These are phyloP conservation scores for Claviceps humidiphila DNA, from an alignment of 2,329 filamentous ascomycete genomes.

Conservation along the genomic window DNA sequence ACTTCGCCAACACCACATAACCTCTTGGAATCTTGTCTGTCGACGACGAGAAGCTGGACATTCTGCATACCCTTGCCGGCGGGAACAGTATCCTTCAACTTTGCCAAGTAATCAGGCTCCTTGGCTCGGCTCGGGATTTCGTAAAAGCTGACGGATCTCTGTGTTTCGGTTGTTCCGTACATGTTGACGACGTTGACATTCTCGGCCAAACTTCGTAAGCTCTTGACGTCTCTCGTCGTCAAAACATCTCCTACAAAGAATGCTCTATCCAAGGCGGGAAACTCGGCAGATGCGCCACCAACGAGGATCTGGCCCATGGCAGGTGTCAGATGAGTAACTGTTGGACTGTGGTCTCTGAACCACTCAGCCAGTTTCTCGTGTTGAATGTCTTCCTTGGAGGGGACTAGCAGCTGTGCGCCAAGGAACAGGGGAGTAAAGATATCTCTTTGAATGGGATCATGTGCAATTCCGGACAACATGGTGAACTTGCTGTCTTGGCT, in stretches of 20 bases:
- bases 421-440: conserved; percentile 88
- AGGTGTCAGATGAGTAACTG: conserved; percentile 79
- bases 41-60: conserved; percentile 77
- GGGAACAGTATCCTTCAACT: conserved; percentile 55
- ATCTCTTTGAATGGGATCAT: conserved; percentile 55
- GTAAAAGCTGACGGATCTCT: conserved; percentile 1
- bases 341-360: conserved; percentile 64
- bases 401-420: conserved; percentile 66
- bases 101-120: conserved; percentile 39
- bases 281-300: conserved; percentile 66
- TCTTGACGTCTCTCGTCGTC: conserved; percentile 68
- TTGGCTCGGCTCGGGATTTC: conserved; percentile 55
- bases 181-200: conserved; percentile 71
- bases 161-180: conserved; percentile 81
- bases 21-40: conserved; percentile 50
- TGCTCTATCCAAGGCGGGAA: conserved; percentile 61
- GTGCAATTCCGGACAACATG: conserved; percentile 72
- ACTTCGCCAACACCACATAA: conserved; percentile 70
- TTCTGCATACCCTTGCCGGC: conserved; percentile 78
- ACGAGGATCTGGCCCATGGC: conserved; percentile 93
- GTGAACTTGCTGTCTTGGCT: conserved; percentile 59
- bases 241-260: conserved; percentile 91
- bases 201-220: conserved; percentile 60
- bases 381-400: conserved; percentile 69
- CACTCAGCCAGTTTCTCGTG: conserved; percentile 79